Base-by-base conservation (phyloP, 176 grass and related monocot genomes). In the Triticum timopheevii region DNA sequence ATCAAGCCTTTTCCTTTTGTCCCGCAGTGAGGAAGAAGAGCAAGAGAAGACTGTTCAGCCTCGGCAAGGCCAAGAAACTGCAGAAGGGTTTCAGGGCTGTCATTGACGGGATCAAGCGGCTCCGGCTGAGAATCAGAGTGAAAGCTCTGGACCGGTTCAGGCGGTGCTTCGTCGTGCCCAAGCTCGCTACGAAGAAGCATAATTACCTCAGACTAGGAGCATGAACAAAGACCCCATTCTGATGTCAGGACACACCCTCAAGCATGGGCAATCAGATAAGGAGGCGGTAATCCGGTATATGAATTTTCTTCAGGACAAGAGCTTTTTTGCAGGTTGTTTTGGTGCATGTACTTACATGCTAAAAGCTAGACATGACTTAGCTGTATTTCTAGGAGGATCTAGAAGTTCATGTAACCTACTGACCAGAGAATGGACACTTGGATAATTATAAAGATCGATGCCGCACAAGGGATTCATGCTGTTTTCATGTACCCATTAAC, bases 71-170 rank as follows among this genome's bases (percentile, higher is more conserved):
- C 19, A 93, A 70, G 36, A 94, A 79, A 13, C 64, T 95, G 9
- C 79, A 66, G 45, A 90, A 71, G 65, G 84, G 91, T 44, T 79
- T 91, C 49, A 87, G 70, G 15, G 86, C 87, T 13, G 39, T 98
- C 69, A 19, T 80, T 2, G 88, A 94, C 78, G 78, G 89, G 84
- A 86, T 98, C 56, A 91, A 87, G 69, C 84, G 86, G 68, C 76
- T 98, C 77, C 80, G 86, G 35, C 91, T 28, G 71, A 42, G 90
- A 84, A 84, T 95, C 90, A 89, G 83, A 82, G 91, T 95, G 38
- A 81, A 77, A 22, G 86, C 79, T 4, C 79, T 98, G 65, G 78
- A 86, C 74, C 83, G 87, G 68, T 66, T 95, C 47, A 78, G 82
- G 77, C 47, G 83, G 40, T 98, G 93, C 66, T 93, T 98, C 40